These are phyloP conservation scores for Nitzschia sp. DNA, from an alignment of 108 stramenopile species.

Conservation along the genomic window DNA sequence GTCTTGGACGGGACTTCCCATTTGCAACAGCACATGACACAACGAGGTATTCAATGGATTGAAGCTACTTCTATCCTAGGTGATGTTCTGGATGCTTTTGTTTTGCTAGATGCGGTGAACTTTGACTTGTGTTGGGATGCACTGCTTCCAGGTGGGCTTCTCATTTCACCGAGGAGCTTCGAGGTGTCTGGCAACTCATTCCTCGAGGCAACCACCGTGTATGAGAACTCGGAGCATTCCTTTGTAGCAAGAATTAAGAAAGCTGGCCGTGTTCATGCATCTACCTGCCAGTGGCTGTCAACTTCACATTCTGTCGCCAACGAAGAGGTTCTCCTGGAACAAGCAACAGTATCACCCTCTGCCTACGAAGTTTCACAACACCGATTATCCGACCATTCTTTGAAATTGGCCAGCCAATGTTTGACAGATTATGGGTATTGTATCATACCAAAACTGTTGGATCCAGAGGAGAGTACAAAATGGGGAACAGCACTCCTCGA, in stretches of 20 bases:
- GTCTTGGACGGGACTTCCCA: background rate
- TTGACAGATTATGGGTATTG: slow-evolving; percentile 63
- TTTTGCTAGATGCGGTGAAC: background rate
- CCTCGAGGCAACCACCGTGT: background rate
- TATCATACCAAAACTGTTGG: slow-evolving; percentile 51
- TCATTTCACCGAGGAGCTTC: background rate
- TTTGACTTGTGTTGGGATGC: background rate
- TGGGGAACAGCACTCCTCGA: slow-evolving; percentile 63
- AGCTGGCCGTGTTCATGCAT: slow-evolving; percentile 24
- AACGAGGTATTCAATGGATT: slow-evolving; percentile 14
- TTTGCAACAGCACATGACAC: slow-evolving; percentile 1
- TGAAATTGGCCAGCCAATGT: slow-evolving; percentile 40
- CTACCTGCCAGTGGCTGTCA: slow-evolving; percentile 44
- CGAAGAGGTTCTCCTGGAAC: slow-evolving; percentile 27
- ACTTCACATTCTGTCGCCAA: slow-evolving; percentile 12
- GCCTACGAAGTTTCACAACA: slow-evolving; percentile 26
- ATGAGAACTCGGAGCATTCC: background rate
- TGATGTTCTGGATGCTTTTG: slow-evolving; percentile 5
- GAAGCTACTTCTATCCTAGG: background rate
- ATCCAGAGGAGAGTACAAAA: slow-evolving; percentile 44
- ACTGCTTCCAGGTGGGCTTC: slow-evolving; percentile 9
- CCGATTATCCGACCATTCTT: slow-evolving; percentile 39
- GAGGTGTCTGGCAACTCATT: background rate
- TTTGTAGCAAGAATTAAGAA: slow-evolving; percentile 7
- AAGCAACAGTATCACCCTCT: slow-evolving; percentile 34